Evolutionary conservation across 257 asterid genomes (phyloP), one percentile per base, ranked within the genome.

Genomic region (Perilla frutescens): DNA sequence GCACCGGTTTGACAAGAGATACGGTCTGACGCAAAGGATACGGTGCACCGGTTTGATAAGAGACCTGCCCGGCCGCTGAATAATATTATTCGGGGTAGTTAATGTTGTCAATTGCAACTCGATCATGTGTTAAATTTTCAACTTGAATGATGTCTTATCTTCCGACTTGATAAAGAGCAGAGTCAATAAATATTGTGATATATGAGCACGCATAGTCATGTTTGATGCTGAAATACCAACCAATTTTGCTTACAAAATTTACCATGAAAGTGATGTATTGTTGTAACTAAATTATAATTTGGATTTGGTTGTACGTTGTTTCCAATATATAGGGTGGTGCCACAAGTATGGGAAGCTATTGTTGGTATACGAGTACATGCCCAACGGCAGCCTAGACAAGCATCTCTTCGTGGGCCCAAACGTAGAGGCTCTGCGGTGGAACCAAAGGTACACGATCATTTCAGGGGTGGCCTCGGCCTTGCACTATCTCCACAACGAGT

Each of bases 341-440:
- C 91, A 94, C 89, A 90, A 87, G 89, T 82, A 91, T 12, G 91
- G 87, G 60, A 91, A 91, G 81, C 87, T 88, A 1, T 81, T 94
- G 11, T 83, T 94, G 8, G 96, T 94, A 1, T 91, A 94, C 26
- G 97, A 94, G 48, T 94, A 87, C 89, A 88, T 94, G 99, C 98
- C 99, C 1, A 86, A 88, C 4, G 93, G 99, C 37, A 94, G 98
- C 79, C 76, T 94, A 1, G 99, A 91, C 75, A 66, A 78, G 73
- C 97, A 94, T 66, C 88, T 94, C 31, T 94, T 94, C 39, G 85
- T 77, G 0, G 90, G 81, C 2, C 86, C 80, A 1, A 53, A 84
- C 8, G 70, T 37, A 0, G 80, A 77, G 37, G 80, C 92, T 3
- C 69, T 91, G 29, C 84, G 78, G 44, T 94, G 98, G 98, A 70